Evolutionary conservation across 1,284 basidiomycete genomes (phyloP).

Genomic region (Porogramme epimiltina): DNA sequence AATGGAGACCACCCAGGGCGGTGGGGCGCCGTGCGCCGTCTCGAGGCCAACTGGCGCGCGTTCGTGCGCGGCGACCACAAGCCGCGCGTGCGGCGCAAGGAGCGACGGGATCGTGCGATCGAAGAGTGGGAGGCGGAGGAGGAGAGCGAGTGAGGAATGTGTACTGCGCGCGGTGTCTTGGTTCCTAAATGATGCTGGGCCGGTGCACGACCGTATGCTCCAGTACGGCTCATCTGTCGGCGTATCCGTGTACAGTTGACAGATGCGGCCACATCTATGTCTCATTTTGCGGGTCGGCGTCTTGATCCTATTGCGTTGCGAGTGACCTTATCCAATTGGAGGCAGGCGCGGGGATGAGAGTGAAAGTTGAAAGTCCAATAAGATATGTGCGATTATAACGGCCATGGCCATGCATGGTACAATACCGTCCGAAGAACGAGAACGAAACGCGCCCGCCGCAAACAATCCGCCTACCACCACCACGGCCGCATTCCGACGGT

Average conservation of each 20-base stretch:
- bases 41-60: slow-evolving; percentile 67
- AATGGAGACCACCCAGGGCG: slow-evolving; percentile 1
- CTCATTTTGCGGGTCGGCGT: too few species aligned
- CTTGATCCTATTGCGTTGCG: too few species aligned
- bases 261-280: too few species aligned
- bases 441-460: neutral
- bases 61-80: slow-evolving; percentile 54
- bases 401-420: neutral
- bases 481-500: neutral
- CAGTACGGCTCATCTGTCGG: too few species aligned
- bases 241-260: too few species aligned
- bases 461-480: neutral
- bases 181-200: neutral
- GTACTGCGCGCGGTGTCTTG: neutral
- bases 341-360: too few species aligned
- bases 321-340: too few species aligned
- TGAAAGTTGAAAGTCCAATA: neutral
- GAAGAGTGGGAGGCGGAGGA: slow-evolving; percentile 28
- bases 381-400: neutral
- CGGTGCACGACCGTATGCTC: too few species aligned
- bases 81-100: slow-evolving; percentile 20
- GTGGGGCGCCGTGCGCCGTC: slow-evolving; percentile 64
- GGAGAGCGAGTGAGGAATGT: slow-evolving; percentile 7
- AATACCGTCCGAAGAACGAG: neutral
- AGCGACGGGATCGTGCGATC: slow-evolving; percentile 21